These are phyloP conservation scores for Pleurotus platypus DNA, from an alignment of 768 basidiomycete genomes.

Conservation along the genomic window DNA sequence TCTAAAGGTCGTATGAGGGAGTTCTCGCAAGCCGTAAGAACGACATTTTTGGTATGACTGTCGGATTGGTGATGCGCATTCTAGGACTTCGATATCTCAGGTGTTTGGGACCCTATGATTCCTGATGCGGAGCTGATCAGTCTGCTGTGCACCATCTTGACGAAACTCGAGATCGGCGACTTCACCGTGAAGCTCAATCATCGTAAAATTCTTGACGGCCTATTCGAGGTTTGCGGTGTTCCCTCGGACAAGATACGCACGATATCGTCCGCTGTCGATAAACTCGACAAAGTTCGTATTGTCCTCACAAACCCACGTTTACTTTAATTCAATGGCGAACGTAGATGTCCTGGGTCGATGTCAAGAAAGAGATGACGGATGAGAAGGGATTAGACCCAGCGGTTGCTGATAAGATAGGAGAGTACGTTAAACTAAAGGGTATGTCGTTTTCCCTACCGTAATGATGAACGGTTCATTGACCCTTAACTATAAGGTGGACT, in stretches of 20 bases:
- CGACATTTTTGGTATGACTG: not conserved
- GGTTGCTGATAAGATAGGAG: constrained; percentile 91
- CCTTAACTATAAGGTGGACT: constrained; percentile 48
- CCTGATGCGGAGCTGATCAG: constrained; percentile 91
- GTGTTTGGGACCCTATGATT: constrained; percentile 93
- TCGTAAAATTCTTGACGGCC: constrained; percentile 94
- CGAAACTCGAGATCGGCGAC: constrained; percentile 85
- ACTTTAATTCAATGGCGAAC: not conserved
- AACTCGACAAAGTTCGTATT: constrained; percentile 83
- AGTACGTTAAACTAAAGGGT: constrained; percentile 97
- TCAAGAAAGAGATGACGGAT: constrained; percentile 93
- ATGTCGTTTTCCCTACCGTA: constrained; percentile 7
- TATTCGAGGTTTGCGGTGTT: constrained; percentile 96
- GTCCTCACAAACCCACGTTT: not conserved
- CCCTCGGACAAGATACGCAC: constrained; percentile 83
- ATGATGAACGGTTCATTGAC: constrained; percentile 21
- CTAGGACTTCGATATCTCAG: constrained; percentile 94
- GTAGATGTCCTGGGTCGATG: constrained; percentile 85
- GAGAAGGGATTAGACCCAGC: constrained; percentile 88
- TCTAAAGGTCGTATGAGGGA: constrained; percentile 98
- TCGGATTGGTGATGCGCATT: not conserved
- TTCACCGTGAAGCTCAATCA: constrained; percentile 97
- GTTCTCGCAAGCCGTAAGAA: constrained; percentile 90
- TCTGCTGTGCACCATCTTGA: constrained; percentile 76
- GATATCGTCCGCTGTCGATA: constrained; percentile 97